phyloP scores from a whole-genome alignment of 306 rosid species.

The Pyrus communis region DNA sequence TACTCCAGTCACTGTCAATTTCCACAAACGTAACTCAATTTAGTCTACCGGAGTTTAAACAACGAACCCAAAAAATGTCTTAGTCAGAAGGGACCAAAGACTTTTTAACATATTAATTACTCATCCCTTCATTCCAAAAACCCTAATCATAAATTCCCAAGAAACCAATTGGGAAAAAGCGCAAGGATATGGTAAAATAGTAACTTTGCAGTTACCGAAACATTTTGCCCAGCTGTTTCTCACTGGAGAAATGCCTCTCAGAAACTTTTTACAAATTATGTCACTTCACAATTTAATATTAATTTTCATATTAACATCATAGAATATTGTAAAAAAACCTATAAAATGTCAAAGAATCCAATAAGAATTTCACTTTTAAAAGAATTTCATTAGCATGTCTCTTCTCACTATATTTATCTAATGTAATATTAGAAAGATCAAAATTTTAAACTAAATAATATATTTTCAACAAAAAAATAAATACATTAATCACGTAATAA shows the following conservation, averaged over 20 bases:
- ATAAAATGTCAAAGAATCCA: no score
- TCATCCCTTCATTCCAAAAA: not conserved
- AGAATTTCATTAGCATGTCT: no score
- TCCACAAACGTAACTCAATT: conserved; percentile 3
- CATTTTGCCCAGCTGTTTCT: not conserved
- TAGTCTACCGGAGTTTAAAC: not conserved
- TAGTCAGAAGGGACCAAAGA: not conserved
- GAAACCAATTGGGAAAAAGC: not conserved
- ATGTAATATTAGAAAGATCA: accelerated
- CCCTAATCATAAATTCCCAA: conserved; percentile 15
- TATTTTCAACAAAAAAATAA: no score
- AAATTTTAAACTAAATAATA: no score
- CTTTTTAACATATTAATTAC: not conserved
- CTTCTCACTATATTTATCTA: accelerated
- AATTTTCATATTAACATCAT: no score
- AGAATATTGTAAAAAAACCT: accelerated
- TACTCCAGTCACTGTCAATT: not conserved
- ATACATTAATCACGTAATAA: no score
- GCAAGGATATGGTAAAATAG: not conserved
- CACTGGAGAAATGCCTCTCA: not conserved
- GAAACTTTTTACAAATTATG: accelerated
- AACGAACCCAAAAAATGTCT: not conserved
- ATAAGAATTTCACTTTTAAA: no score
- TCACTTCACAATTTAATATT: no score
- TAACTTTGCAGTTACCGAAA: conserved; percentile 15